Percentiles rank a stretch among this genome's conserved stretches.
Conservation (phyloP, 2,329 filamentous ascomycete species). For the Trematosphaeria pertusa region DNA sequence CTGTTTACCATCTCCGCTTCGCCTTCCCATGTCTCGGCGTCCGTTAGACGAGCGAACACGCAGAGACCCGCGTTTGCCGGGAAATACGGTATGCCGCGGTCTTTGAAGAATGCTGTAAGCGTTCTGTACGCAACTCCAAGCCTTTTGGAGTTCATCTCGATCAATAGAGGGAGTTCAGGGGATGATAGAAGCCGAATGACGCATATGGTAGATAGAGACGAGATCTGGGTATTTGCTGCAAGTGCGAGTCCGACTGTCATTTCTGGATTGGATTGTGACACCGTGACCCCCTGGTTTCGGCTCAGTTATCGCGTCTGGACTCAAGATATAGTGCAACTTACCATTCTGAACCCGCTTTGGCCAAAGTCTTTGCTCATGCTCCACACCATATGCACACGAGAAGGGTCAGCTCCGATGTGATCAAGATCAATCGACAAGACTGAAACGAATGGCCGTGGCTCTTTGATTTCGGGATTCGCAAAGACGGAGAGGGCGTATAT, state of each 20-base stretch:
- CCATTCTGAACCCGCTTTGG: constrained; percentile 40
- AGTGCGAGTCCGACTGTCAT: constrained; percentile 22
- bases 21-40: constrained; percentile 32
- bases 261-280: constrained; percentile 29
- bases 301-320: too few relatives aligned
- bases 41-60: constrained; percentile 28
- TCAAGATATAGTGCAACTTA: constrained; percentile 12
- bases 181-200: constrained; percentile 28
- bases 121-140: constrained; percentile 28
- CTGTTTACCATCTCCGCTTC: constrained; percentile 22
- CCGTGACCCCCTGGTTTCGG: constrained; percentile 16
- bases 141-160: constrained; percentile 28
- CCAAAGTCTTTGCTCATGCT: constrained; percentile 46
- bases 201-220: constrained; percentile 24
- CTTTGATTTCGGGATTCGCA: constrained; percentile 19
- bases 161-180: constrained; percentile 25
- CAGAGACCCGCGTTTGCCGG: constrained; percentile 32
- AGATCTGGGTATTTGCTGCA: constrained; percentile 25
- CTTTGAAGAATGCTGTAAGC: constrained; percentile 31
- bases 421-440: constrained; percentile 28
- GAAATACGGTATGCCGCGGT: constrained; percentile 25
- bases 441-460: constrained; percentile 25
- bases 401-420: constrained; percentile 14
- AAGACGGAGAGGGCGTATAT: constrained; percentile 47
- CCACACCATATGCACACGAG: constrained; percentile 41